Evolutionary conservation across 2,329 filamentous ascomycete species (phyloP), one percentile per base, ranked within the genome.

Genomic region (Fusarium nisikadoi): DNA sequence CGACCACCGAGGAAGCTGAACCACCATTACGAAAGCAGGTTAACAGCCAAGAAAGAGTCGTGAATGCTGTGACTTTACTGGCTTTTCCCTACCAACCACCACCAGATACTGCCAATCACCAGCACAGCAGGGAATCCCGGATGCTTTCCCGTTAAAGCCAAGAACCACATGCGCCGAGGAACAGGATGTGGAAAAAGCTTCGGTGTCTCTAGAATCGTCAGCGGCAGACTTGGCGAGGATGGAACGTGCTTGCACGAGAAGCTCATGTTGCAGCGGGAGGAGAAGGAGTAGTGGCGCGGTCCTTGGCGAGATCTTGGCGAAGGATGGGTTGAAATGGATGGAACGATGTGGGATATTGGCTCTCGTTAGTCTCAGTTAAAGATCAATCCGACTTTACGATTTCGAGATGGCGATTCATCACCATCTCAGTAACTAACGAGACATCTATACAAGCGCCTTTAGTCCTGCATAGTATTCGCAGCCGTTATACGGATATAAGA

Each of bases 231-330:
- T 64, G 65, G 65, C 39, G 46, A 2, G 25, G 6, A 25, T 16
- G 29, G 4, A 68, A 68, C 65, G 65, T 68, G 65, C 58, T 9
- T 52, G 45, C 12, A 43, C 5, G 31, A 42, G 33, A 38, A 58
- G 57, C 50, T 69, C 31, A 23, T n/a, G 39, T 68, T 38, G 54
- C 50, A 49, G 31, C 42, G 50, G 33, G 43, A 43, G 47, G 42
- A 46, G 20, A 25, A 57, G 66, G 57, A 45, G 62, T 57, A 10
- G 49, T 62, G 65, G 68, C 61, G 62, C 39, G 56, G 58, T 41
- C 20, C 70, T 73, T 72, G 70, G 70, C 68, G 46, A 29, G 59
- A 6, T 1, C 67, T 70, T 70, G 67, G 67, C 70, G 29, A 25
- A 12, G 17, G 33, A 16, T 16, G 20, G 20, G 16, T 46, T 47